These are phyloP conservation scores for Colletotrichum destructivum DNA, from an alignment of 2,329 filamentous ascomycete species.

Conservation along the genomic window DNA sequence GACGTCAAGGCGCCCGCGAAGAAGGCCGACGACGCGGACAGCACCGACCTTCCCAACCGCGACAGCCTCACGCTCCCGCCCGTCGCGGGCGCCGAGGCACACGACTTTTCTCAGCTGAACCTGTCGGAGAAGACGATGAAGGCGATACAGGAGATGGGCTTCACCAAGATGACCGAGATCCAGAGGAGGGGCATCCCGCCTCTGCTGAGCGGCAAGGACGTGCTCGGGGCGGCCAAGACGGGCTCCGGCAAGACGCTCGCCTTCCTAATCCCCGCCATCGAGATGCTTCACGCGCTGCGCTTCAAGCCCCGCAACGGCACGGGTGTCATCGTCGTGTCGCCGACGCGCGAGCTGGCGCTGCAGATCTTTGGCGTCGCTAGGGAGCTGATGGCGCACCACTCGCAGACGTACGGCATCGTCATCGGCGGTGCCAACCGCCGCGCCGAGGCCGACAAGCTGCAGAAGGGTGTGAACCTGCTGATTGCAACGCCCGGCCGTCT, in stretches of 20 bases:
- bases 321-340: constrained; percentile 92
- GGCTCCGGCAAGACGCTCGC: constrained; percentile 96
- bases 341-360: constrained; percentile 92
- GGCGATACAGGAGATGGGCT: constrained; percentile 92
- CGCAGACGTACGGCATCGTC: constrained; percentile 94
- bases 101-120: constrained; percentile 85
- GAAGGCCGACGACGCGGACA: constrained; percentile 50
- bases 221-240: constrained; percentile 95
- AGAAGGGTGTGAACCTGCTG: constrained; percentile 93
- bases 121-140: constrained; percentile 91
- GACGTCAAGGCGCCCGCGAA: constrained; percentile 39
- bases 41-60: constrained; percentile 54
- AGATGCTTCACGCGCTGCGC: constrained; percentile 89
- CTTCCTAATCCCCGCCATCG: constrained; percentile 93
- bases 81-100: constrained; percentile 72
- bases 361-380: constrained; percentile 97
- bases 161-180: constrained; percentile 96
- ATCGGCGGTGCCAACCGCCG: constrained; percentile 94
- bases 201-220: constrained; percentile 89
- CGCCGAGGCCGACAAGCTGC: constrained; percentile 93
- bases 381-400: constrained; percentile 93
- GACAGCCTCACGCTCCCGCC: constrained; percentile 64
- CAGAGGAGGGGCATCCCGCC: constrained; percentile 91
- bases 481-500: constrained; percentile 95
- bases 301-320: constrained; percentile 97